Percentiles rank a stretch among this genome's conserved stretches.
Conservation (phyloP, 2,329 filamentous ascomycete species). For the Colletotrichum zoysiae region DNA sequence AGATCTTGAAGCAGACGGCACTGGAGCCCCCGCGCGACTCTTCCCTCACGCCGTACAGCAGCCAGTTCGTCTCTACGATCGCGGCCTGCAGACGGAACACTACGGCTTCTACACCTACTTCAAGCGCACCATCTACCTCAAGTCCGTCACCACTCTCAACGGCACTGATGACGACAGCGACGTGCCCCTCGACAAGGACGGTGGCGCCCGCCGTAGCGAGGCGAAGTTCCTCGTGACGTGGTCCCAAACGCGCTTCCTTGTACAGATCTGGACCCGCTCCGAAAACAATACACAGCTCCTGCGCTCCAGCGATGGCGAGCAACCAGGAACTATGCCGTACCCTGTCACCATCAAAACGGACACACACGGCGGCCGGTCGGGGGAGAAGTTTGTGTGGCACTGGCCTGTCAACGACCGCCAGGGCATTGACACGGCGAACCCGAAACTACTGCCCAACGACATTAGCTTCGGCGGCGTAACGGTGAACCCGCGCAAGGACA, state of each 20-base stretch:
- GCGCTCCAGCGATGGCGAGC: slow-evolving; percentile 43
- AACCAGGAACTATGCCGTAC: slow-evolving; percentile 73
- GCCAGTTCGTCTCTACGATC: slow-evolving; percentile 87
- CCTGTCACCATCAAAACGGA: slow-evolving; percentile 72
- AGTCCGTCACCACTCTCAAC: slow-evolving; percentile 65
- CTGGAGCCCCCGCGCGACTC: slow-evolving; percentile 77
- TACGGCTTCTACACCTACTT: slow-evolving; percentile 97
- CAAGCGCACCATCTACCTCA: slow-evolving; percentile 86
- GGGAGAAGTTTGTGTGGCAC: slow-evolving; percentile 66
- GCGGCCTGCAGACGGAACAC: slow-evolving; percentile 83
- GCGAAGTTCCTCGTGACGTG: slow-evolving; percentile 70
- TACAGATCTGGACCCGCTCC: slow-evolving; percentile 73
- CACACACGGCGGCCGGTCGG: slow-evolving; percentile 70
- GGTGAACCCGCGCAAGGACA: slow-evolving; percentile 63
- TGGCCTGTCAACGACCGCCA: slow-evolving; percentile 63
- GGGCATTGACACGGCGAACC: slow-evolving; percentile 58
- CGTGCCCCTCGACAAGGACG: slow-evolving; percentile 64
- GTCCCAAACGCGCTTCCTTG: slow-evolving; percentile 71
- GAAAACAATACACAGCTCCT: slow-evolving; percentile 59
- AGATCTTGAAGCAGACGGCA: slow-evolving; percentile 74
- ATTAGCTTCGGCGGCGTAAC: slow-evolving; percentile 63
- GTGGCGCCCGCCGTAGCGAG: slow-evolving; percentile 65
- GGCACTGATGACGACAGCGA: slow-evolving; percentile 54
- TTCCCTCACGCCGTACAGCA: slow-evolving; percentile 80
- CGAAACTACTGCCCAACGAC: slow-evolving; percentile 62